Percentiles rank a stretch among this genome's conserved stretches.
These are phyloP conservation scores for Forsythia suspensa DNA, from an alignment of 257 asterid genomes.

Conservation along the genomic window DNA sequence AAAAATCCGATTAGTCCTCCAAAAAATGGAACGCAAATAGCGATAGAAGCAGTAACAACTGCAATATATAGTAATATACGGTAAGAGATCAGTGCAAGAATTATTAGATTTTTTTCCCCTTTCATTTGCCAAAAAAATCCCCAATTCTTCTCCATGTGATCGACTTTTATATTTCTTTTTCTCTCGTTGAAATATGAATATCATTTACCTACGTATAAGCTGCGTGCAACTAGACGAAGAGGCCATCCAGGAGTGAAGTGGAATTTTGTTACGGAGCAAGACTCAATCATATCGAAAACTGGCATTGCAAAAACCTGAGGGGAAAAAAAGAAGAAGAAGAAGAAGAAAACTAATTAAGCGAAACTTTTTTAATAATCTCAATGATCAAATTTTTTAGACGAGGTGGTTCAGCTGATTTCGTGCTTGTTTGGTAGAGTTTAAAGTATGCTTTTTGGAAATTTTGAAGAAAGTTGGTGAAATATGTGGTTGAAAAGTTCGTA, in stretches of 20 bases:
- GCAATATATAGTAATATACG: slow-evolving; percentile 7
- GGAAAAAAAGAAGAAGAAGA: neutral
- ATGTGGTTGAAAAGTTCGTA: no score
- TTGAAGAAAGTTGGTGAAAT: neutral
- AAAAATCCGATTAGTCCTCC: slow-evolving; percentile 52
- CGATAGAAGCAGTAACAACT: slow-evolving; percentile 39
- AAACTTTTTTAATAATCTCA: no score
- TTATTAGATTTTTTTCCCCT: no score
- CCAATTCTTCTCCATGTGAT: neutral
- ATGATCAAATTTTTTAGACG: no score
- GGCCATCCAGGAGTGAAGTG: slow-evolving; percentile 32
- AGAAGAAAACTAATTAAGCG: no score
- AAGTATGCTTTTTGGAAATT: no score
- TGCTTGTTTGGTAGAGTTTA: no score
- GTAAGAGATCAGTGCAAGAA: neutral
- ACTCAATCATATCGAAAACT: slow-evolving; percentile 48
- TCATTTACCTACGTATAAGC: slow-evolving; percentile 39
- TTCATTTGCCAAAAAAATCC: neutral
- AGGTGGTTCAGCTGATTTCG: no score
- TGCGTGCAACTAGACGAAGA: slow-evolving; percentile 40
- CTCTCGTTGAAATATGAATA: neutral
- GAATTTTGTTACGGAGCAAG: slow-evolving; percentile 20
- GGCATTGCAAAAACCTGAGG: slow-evolving; percentile 54
- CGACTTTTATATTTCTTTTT: neutral
- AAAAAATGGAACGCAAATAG: slow-evolving; percentile 37